A percentile compares a stretch with the other conserved stretches of the same genome.
These are phyloP conservation scores for Evernia prunastri DNA, from an alignment of 495 filamentous ascomycete species.

Conservation along the genomic window DNA sequence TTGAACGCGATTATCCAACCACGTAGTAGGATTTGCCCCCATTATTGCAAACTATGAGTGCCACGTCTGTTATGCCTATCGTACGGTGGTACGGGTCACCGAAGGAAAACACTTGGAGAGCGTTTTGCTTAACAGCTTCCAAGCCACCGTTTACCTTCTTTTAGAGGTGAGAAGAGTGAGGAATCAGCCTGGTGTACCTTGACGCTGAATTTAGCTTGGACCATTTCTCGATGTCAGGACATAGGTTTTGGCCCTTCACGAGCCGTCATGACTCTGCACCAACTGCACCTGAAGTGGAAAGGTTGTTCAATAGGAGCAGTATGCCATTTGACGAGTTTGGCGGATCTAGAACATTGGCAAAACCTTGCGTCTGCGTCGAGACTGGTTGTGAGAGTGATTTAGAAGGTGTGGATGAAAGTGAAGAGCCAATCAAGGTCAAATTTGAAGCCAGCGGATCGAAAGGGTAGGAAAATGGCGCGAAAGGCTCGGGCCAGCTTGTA, in stretches of 20 bases:
- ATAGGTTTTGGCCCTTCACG: neutral
- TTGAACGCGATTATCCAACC: too few relatives aligned
- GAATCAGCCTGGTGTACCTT: neutral
- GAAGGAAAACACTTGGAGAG: too few relatives aligned
- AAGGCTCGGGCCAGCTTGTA: neutral
- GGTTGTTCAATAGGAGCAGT: neutral
- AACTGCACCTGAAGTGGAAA: too few relatives aligned
- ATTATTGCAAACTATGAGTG: constrained; percentile 6
- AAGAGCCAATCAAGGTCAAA: neutral
- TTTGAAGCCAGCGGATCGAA: neutral
- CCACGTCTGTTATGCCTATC: too few relatives aligned
- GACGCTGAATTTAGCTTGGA: neutral
- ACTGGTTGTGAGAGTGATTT: neutral
- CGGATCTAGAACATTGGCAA: neutral
- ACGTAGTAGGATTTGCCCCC: too few relatives aligned
- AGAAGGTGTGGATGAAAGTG: neutral
- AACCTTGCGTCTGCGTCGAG: neutral
- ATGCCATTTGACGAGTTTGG: neutral
- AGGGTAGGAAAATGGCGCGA: neutral
- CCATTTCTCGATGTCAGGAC: neutral
- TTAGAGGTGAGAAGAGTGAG: neutral
- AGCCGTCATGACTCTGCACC: neutral
- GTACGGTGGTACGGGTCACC: too few relatives aligned
- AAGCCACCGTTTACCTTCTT: too few relatives aligned
- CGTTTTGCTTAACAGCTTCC: too few relatives aligned